Conservation (phyloP, 371 early-diverging fungal species). For the Syncephalastrum racemosum region DNA sequence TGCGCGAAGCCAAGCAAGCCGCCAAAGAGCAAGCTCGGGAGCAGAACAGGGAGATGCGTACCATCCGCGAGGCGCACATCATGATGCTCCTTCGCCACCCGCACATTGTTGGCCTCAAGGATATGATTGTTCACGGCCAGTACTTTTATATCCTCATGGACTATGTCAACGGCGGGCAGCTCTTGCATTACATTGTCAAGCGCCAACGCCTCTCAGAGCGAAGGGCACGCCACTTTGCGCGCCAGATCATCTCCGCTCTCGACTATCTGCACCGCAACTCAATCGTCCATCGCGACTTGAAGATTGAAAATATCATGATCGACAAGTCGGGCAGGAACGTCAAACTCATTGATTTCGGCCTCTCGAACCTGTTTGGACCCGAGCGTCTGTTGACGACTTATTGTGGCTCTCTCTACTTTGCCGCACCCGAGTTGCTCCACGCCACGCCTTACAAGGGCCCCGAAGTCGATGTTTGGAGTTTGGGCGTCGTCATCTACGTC, state of each 20-base stretch:
- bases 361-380: conserved; percentile 89
- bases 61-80: conserved; percentile 90
- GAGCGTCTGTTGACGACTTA: conserved; percentile 85
- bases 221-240: conserved; percentile 86
- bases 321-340: conserved; percentile 81
- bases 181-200: conserved; percentile 87
- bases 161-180: conserved; percentile 87
- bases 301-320: conserved; percentile 96
- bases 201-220: conserved; percentile 88
- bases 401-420: conserved; percentile 97
- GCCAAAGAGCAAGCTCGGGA: conserved; percentile 49
- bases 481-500: conserved; percentile 95
- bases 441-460: conserved; percentile 92
- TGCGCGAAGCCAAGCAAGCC: conserved; percentile 28
- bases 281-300: conserved; percentile 96
- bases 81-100: conserved; percentile 93
- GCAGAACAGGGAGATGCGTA: conserved; percentile 84
- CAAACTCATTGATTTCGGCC: conserved; percentile 95
- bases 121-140: conserved; percentile 79
- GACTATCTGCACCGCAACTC: conserved; percentile 95
- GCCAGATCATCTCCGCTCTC: conserved; percentile 89
- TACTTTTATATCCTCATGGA: conserved; percentile 94
- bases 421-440: conserved; percentile 92
- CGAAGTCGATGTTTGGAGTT: conserved; percentile 96
- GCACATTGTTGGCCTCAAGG: conserved; percentile 78